phyloP scores from a whole-genome alignment of 768 basidiomycete genomes.

The Lentinula sp. region DNA sequence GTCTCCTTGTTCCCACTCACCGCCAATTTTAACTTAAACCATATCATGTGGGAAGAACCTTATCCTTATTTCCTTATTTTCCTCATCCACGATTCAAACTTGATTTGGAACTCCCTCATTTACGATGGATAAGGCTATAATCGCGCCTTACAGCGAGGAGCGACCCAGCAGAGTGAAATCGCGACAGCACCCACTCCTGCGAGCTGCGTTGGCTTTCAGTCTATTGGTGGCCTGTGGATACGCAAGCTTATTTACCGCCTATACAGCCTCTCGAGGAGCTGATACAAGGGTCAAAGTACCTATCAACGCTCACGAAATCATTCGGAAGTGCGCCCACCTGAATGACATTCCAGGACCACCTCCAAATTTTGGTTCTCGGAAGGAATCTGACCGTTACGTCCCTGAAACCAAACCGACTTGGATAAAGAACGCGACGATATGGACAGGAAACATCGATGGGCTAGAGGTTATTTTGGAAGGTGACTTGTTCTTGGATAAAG shows the following conservation, averaged over 20 bases:
- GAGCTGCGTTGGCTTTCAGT: conserved; percentile 14
- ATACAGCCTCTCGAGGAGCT: background rate
- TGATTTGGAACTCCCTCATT: background rate
- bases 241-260: background rate
- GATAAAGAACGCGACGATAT: conserved; percentile 67
- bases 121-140: conserved; percentile 1
- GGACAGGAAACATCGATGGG: conserved; percentile 52
- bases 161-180: background rate
- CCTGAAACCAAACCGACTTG: conserved; percentile 56
- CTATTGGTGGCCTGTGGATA: background rate
- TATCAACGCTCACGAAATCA: conserved; percentile 32
- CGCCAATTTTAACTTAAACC: no score
- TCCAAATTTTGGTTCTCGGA: conserved; percentile 29
- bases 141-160: background rate
- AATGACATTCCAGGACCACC: conserved; percentile 43
- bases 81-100: no score
- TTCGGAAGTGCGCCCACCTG: conserved; percentile 46
- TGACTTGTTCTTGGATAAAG: conserved; percentile 55
- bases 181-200: conserved; percentile 45
- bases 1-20: no score
- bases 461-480: conserved; percentile 46
- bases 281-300: conserved; percentile 19
- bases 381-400: conserved; percentile 55
- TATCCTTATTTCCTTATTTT: no score
- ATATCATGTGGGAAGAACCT: no score